Conservation (phyloP, 1,284 basidiomycete species). For the Leccinum subfulvum region DNA sequence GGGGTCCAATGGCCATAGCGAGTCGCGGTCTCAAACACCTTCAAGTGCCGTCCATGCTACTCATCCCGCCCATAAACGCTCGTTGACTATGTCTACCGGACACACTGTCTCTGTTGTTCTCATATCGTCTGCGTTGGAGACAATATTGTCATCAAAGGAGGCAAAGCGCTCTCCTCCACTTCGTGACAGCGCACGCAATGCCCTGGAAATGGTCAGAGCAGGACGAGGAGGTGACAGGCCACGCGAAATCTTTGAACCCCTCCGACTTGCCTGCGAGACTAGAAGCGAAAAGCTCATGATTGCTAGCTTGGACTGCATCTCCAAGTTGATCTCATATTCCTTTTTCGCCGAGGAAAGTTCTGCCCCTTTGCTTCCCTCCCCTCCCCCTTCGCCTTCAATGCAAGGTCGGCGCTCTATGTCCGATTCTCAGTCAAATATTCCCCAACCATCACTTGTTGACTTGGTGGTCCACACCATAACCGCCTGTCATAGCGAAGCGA, state of each 20-base stretch:
- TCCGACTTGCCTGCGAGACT: constrained; percentile 92
- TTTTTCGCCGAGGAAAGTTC: constrained; percentile 76
- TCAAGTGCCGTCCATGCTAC: constrained; percentile 16
- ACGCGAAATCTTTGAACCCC: constrained; percentile 88
- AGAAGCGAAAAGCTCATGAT: constrained; percentile 90
- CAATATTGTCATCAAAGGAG: constrained; percentile 86
- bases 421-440: constrained; percentile 50
- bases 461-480: constrained; percentile 93
- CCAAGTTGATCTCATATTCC: constrained; percentile 93
- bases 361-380: constrained; percentile 44
- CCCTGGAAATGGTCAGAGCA: constrained; percentile 79
- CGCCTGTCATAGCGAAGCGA: constrained; percentile 83
- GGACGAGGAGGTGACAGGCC: constrained; percentile 71
- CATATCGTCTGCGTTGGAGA: constrained; percentile 85
- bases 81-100: constrained; percentile 70
- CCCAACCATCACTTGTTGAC: constrained; percentile 78
- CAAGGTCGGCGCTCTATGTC: constrained; percentile 43
- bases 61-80: constrained; percentile 46
- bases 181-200: constrained; percentile 77
- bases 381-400: constrained; percentile 67
- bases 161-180: constrained; percentile 83
- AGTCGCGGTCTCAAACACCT: constrained; percentile 22
- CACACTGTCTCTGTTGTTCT: constrained; percentile 74
- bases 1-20: constrained; percentile 15
- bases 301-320: constrained; percentile 92